Evolutionary conservation across 1,284 basidiomycete species (phyloP).

Genomic region (Butyriboletus appendiculatus): DNA sequence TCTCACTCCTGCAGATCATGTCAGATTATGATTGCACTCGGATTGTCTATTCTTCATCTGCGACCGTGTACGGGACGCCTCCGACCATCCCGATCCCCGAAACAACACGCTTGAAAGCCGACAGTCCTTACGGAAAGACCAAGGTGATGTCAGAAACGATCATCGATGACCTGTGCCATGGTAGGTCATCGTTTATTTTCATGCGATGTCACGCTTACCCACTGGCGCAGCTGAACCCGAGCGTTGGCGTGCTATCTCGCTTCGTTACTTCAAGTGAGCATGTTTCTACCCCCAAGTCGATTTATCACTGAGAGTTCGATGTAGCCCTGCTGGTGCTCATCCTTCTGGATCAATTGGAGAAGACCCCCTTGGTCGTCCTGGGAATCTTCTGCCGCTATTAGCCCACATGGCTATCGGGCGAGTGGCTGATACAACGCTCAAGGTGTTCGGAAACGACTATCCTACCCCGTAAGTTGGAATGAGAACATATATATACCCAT

Average conservation of each 20-base stretch:
- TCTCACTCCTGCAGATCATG: constrained; percentile 86
- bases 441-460: constrained; percentile 98
- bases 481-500: neutral
- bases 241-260: constrained; percentile 78
- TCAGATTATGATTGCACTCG: constrained; percentile 79
- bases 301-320: constrained; percentile 6
- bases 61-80: constrained; percentile 98
- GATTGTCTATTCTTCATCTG: constrained; percentile 96
- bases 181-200: constrained; percentile 41
- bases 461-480: constrained; percentile 75
- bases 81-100: constrained; percentile 94
- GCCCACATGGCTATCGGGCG: constrained; percentile 96
- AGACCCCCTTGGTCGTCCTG: constrained; percentile 93
- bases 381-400: constrained; percentile 92
- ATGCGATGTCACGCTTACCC: constrained; percentile 10
- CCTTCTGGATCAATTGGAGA: constrained; percentile 96
- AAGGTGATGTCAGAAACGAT: constrained; percentile 95
- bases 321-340: constrained; percentile 93
- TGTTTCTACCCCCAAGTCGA: neutral
- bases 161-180: constrained; percentile 86
- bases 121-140: constrained; percentile 94
- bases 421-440: constrained; percentile 77
- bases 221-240: constrained; percentile 58
- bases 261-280: constrained; percentile 95
- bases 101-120: constrained; percentile 83